Conservation (phyloP, 768 basidiomycete genomes). For the Chalciporus piperatus region DNA sequence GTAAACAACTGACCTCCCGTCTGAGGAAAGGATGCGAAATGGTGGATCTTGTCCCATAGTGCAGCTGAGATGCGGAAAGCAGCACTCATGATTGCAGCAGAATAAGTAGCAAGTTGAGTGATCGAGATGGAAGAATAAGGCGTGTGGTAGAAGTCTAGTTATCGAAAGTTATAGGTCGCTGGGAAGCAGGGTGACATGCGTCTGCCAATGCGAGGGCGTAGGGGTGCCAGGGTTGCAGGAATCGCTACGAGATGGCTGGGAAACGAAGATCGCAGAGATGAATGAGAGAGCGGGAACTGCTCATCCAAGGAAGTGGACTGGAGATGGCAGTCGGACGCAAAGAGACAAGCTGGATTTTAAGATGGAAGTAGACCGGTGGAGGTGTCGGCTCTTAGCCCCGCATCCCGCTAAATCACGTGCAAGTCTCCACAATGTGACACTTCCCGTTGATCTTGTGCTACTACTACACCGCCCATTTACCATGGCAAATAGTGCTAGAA, state of each 20-base stretch:
- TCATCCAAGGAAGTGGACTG: slow-evolving; percentile 10
- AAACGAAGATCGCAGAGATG: background rate
- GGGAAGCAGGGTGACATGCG: slow-evolving; percentile 18
- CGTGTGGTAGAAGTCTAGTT: slow-evolving; percentile 3
- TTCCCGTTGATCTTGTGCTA: too few species aligned
- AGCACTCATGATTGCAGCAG: slow-evolving; percentile 32
- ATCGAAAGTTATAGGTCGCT: slow-evolving; percentile 8
- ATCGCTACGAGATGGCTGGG: background rate
- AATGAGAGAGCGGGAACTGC: slow-evolving; percentile 8
- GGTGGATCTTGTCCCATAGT: slow-evolving; percentile 88
- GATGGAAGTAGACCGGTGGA: background rate
- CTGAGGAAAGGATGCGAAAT: slow-evolving; percentile 89
- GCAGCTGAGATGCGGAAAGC: slow-evolving; percentile 69
- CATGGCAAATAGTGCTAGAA: background rate
- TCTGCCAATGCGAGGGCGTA: slow-evolving; percentile 12
- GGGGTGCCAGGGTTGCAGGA: slow-evolving; percentile 18
- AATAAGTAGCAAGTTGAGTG: background rate
- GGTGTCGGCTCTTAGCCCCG: slow-evolving; percentile 8
- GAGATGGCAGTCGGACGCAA: slow-evolving; percentile 3
- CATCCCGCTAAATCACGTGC: slow-evolving; percentile 16
- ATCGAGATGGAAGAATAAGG: background rate
- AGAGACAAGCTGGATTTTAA: background rate
- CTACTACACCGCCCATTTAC: too few species aligned
- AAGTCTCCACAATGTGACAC: too few species aligned
- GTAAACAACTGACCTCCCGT: slow-evolving; percentile 66